Conservation (phyloP, 352 stramenopile genomes). For the Phytophthora hibernalis region DNA sequence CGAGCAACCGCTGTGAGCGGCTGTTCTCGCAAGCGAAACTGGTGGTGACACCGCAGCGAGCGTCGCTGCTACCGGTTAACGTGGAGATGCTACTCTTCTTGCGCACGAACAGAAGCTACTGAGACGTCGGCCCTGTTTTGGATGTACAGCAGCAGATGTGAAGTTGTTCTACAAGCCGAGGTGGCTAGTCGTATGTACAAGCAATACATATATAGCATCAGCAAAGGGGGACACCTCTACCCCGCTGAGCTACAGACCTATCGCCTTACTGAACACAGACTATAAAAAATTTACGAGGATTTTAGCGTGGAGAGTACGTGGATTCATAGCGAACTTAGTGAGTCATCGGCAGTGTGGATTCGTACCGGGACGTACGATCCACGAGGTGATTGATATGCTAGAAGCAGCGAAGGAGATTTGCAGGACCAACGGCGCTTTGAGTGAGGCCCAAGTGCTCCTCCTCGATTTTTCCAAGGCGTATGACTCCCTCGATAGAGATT, state of each 20-base stretch:
- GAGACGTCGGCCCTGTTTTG: too few relatives aligned
- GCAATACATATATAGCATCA: background rate
- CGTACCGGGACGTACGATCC: background rate
- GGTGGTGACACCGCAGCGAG: too few relatives aligned
- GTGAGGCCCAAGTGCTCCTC: background rate
- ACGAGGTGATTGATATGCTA: constrained; percentile 8
- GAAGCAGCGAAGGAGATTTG: constrained; percentile 3
- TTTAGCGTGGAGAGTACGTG: background rate
- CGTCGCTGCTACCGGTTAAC: too few relatives aligned
- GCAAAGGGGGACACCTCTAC: background rate
- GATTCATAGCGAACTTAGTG: background rate
- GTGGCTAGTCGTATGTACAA: too few relatives aligned
- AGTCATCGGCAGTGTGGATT: constrained; percentile 2
- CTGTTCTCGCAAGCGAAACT: too few relatives aligned
- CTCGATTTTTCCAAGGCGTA: constrained; percentile 16
- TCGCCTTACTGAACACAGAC: background rate
- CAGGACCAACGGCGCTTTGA: background rate
- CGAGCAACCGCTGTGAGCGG: too few relatives aligned
- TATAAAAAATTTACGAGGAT: constrained; percentile 19
- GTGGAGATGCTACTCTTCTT: too few relatives aligned
- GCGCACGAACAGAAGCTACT: too few relatives aligned
- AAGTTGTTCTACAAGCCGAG: too few relatives aligned
- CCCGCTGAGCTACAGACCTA: constrained; percentile 1
- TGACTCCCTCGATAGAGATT: constrained; percentile 8
- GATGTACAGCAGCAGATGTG: too few relatives aligned